Conservation (phyloP, 352 stramenopile genomes). For the Pilasporangium apinafurcum region DNA sequence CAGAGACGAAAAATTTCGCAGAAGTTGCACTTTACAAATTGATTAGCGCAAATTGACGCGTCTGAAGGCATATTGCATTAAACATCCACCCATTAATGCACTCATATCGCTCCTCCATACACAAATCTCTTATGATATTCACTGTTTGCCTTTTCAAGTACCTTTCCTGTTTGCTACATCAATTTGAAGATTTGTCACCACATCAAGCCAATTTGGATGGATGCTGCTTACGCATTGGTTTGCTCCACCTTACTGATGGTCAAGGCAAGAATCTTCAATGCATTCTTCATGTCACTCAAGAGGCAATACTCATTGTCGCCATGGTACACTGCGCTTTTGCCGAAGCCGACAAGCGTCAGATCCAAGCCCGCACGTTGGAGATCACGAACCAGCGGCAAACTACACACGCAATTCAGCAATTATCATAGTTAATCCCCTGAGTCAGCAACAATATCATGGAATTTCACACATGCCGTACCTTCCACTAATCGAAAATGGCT, state of each 20-base stretch:
- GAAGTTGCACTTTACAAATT: no score
- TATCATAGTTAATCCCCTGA: slow-evolving; percentile 18
- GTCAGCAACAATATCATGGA: neutral
- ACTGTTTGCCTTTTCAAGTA: no score
- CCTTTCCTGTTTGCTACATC: no score
- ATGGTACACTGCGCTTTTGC: slow-evolving; percentile 85
- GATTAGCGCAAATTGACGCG: no score
- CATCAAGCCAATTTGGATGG: no score
- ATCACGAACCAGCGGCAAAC: slow-evolving; percentile 65
- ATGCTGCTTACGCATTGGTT: slow-evolving; percentile 6
- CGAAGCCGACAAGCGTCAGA: slow-evolving; percentile 71
- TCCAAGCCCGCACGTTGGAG: slow-evolving; percentile 73
- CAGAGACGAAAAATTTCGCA: no score
- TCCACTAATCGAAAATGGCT: slow-evolving; percentile 91
- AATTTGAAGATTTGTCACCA: no score
- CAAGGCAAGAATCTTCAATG: slow-evolving; percentile 78
- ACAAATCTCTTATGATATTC: no score
- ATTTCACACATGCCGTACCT: slow-evolving; percentile 31
- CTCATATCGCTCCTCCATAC: no score
- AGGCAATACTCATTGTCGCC: slow-evolving; percentile 91
- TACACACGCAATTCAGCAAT: slow-evolving; percentile 17
- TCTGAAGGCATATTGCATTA: no score
- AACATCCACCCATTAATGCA: no score
- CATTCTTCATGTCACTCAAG: slow-evolving; percentile 84
- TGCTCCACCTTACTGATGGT: slow-evolving; percentile 75